These are phyloP conservation scores for Kwoniella shivajii DNA, from an alignment of 1,284 basidiomycete species.

Conservation along the genomic window DNA sequence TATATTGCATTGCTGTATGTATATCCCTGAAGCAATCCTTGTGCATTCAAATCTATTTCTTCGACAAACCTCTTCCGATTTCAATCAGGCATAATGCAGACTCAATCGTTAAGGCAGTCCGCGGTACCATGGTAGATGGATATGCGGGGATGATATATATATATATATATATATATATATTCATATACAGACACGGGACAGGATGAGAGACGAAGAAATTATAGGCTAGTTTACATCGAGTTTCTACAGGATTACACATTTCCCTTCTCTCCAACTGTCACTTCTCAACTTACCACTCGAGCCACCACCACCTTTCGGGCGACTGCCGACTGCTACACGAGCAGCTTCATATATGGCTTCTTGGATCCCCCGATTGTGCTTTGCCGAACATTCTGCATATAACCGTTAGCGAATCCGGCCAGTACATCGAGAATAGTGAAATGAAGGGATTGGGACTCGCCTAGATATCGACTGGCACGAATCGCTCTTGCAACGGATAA, in stretches of 20 bases:
- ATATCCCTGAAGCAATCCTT: too few relatives aligned
- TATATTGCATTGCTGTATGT: too few relatives aligned
- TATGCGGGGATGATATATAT: not conserved
- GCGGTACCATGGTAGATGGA: not conserved
- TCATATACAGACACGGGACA: not conserved
- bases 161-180: too few relatives aligned
- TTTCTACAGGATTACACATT: slow-evolving; percentile 30
- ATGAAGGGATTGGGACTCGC: slow-evolving; percentile 57
- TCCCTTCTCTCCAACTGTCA: slow-evolving; percentile 12
- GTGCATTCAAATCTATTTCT: too few relatives aligned
- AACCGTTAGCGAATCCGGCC: not conserved
- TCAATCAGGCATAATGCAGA: too few relatives aligned
- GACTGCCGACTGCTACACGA: slow-evolving; percentile 73
- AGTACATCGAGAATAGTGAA: not conserved
- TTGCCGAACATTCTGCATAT: slow-evolving; percentile 84
- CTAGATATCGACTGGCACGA: slow-evolving; percentile 87
- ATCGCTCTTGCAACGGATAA: slow-evolving; percentile 83
- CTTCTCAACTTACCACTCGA: slow-evolving; percentile 21
- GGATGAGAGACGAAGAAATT: not conserved
- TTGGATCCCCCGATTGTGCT: slow-evolving; percentile 87
- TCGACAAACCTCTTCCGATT: too few relatives aligned
- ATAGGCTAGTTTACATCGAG: not conserved
- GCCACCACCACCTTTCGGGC: slow-evolving; percentile 63
- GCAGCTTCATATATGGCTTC: slow-evolving; percentile 91
- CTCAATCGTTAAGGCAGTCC: too few relatives aligned